Base-by-base conservation (phyloP, 140 eudicot species). In the Stevia rebaudiana region DNA sequence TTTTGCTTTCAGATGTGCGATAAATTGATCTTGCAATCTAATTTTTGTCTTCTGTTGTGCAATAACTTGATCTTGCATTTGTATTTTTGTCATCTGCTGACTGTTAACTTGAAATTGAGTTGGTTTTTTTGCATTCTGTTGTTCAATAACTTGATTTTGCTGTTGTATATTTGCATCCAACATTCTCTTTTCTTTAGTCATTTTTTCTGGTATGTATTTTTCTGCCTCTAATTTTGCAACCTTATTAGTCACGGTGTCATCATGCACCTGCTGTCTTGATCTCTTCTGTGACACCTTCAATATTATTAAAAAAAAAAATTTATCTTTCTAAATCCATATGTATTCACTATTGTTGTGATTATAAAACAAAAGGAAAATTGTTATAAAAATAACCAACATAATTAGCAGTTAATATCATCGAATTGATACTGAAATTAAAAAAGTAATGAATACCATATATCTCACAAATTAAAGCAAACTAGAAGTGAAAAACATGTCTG, bases 211-310 rank as follows among this genome's bases (percentile, higher is more conserved):
- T 49, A 6, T 25, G 13, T 1, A 17, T 9, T 49, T 7, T 49
- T 49, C 28, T 19, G 30, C 56, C 56, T 22, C 39, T 15, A 61
- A 8, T 11, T 22, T 40, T 3, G 33, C 31, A 40, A 30, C 25
- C 31, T 63, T 63, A 35, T 37, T 39, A 39, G 42, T 19, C 41
- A 63, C 11, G 16, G 69, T 8, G 52, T 11, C 69, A 3, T 13
- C 11, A 43, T 23, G n/a, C 3, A 22, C 21, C 35, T 21, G n/a
- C 22, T 62, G 40, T 50, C 39, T 23, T 62, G 54, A 42, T 61
- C 67, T 61, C 67, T 61, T 61, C 13, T 61, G 30, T 13, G 36
- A 13, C 11, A 36, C 51, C 66, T 60, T 60, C 50, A 37, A 61
- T 12, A 46, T 2, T 4, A 46, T 21, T 11, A 16, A 22, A 16